Base-by-base conservation (phyloP, 2,329 filamentous ascomycete genomes). In the Tolypocladium tropicale region DNA sequence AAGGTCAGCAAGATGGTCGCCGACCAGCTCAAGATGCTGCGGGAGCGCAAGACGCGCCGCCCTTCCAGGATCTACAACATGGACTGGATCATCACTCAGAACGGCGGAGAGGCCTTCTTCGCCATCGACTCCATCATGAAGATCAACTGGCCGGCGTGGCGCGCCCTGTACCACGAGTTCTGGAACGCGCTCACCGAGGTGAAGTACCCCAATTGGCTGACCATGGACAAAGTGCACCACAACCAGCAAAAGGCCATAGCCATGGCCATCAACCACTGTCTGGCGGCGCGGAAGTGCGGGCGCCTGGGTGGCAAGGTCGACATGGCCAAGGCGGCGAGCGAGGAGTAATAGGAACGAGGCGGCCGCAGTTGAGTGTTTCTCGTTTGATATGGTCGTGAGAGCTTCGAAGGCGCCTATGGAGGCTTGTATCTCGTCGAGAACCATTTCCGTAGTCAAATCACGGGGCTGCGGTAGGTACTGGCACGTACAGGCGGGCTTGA, bases 141-240 rank as follows among this genome's bases (percentile, higher is more conserved):
- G 0, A 50, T 64, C 41, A 60, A 60, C 30, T 12, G 53, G 9
- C 14, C 16, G 2, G 56, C 63, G 12, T 68, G 66, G 64, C 51
- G 48, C 7, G 39, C 56, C 10, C 56, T 68, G 52, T 66, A 61
- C 53, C 16, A 51, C 9, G 53, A 61, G 10, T 46, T 67, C 23
- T 71, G 68, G 67, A 50, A 56, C 1, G 54, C 23, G 4, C 53
- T 67, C 6, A 63, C 58, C 2, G 61, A 59, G 39, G 11, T 57
- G 11, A 52, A 53, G 11, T 71, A 70, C 50, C 68, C 70, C 10
- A 71, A 68, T 56, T 71, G 68, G 68, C 55, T 72, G 34, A 60
- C 63, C 23, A 58, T 69, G 50, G 68, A 71, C 39, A 57, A 56
- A 16, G 60, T 70, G 18, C 61, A 65, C 6, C 61, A 59, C 1